Evolutionary conservation across 2,329 filamentous ascomycete species (phyloP).

Genomic region (Phialophora tarda): DNA sequence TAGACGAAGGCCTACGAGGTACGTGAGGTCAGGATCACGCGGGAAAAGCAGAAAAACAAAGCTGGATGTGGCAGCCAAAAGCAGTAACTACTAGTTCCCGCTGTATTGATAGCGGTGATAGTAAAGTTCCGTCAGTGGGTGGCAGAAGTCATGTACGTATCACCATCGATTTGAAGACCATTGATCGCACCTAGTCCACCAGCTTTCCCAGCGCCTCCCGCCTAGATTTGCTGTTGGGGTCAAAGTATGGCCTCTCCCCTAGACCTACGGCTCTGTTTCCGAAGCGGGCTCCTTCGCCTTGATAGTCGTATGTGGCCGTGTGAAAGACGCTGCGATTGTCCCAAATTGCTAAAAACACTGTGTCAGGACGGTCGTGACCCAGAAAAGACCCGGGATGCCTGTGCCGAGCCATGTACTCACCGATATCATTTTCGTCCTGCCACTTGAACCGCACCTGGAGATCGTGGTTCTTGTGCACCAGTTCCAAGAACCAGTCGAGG

Average conservation of each 20-base stretch:
- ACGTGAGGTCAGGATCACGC: too few species aligned
- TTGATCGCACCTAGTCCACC: background rate
- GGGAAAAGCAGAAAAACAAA: too few species aligned
- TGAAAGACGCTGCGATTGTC: conserved; percentile 46
- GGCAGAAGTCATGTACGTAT: background rate
- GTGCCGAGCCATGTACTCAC: conserved; percentile 42
- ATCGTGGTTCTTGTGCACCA: conserved; percentile 58
- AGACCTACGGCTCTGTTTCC: conserved; percentile 45
- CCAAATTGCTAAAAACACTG: conserved; percentile 42
- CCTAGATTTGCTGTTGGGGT: conserved; percentile 42
- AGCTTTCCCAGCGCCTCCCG: conserved; percentile 14
- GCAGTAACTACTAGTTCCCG: too few species aligned
- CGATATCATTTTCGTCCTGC: conserved; percentile 56
- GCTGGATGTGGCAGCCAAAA: too few species aligned
- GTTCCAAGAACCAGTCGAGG: conserved; percentile 50
- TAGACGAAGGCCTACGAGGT: too few species aligned
- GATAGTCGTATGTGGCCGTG: conserved; percentile 44
- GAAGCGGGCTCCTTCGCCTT: conserved; percentile 42
- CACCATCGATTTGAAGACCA: background rate
- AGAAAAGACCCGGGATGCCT: background rate
- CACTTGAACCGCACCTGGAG: conserved; percentile 58
- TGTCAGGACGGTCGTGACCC: background rate
- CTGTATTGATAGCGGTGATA: too few species aligned
- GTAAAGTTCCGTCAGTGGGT: background rate
- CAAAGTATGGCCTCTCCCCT: conserved; percentile 46